Percentiles rank a stretch among this genome's conserved stretches.
Evolutionary conservation across 1,139 yeast species (phyloP).

Genomic region (Nematodospora anomalae): DNA sequence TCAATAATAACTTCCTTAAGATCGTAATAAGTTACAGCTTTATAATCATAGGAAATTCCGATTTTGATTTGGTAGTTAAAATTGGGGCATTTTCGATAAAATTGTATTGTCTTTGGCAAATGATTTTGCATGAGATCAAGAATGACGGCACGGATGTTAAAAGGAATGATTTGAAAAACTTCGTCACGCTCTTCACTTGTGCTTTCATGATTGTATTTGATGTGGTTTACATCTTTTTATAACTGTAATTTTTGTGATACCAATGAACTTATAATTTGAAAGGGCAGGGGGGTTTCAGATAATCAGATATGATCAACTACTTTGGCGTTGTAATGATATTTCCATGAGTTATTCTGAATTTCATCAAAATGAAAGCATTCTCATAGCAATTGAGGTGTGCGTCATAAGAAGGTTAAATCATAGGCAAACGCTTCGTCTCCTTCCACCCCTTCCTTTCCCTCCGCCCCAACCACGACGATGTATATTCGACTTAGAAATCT

Average conservation of each 20-base stretch:
- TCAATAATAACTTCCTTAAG: constrained; percentile 8
- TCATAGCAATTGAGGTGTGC: too few species aligned
- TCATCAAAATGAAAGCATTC: too few species aligned
- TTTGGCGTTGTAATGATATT: too few species aligned
- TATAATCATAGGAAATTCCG: constrained; percentile 4
- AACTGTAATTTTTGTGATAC: too few species aligned
- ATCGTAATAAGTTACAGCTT: constrained; percentile 8
- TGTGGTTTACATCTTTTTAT: constrained; percentile 1
- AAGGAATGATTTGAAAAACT: neutral
- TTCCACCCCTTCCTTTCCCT: too few species aligned
- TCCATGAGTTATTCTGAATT: too few species aligned
- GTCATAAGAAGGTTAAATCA: too few species aligned
- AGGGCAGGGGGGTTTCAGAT: neutral
- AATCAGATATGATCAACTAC: too few species aligned
- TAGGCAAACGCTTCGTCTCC: too few species aligned
- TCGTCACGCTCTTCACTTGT: constrained; percentile 4
- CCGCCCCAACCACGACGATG: too few species aligned
- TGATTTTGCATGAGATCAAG: constrained; percentile 7
- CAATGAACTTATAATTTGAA: too few species aligned
- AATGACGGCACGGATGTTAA: constrained; percentile 3
- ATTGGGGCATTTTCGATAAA: constrained; percentile 3
- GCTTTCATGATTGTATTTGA: constrained; percentile 4
- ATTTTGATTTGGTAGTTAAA: neutral
- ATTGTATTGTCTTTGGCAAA: constrained; percentile 9
- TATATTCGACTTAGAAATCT: too few species aligned